These are phyloP conservation scores for Saraca asoca DNA, from an alignment of 331 rosid genomes.

Conservation along the genomic window DNA sequence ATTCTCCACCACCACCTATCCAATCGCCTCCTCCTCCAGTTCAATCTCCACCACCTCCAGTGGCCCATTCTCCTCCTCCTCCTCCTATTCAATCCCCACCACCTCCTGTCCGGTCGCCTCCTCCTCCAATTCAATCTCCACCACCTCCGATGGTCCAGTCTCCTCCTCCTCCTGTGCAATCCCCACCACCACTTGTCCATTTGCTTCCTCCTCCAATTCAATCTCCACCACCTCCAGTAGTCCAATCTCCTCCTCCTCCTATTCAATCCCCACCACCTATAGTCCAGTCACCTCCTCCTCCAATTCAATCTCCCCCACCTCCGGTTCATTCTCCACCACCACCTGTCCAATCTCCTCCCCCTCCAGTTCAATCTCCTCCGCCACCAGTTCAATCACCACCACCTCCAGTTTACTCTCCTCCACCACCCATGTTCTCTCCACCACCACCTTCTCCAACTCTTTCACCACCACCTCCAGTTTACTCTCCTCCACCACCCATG, in stretches of 20 bases:
- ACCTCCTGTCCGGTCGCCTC: not conserved
- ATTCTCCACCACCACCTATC: not conserved
- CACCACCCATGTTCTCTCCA: constrained; percentile 15
- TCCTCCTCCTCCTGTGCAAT: not conserved
- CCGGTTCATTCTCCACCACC: constrained; percentile 1
- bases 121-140: not conserved
- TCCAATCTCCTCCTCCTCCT: not conserved
- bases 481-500: constrained; percentile 27
- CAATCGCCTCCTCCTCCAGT: not conserved
- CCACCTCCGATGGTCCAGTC: not conserved
- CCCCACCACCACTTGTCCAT: not conserved
- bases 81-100: not conserved
- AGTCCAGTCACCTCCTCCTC: not conserved
- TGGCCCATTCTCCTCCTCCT: not conserved
- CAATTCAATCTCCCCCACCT: constrained; percentile 18
- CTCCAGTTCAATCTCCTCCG: constrained; percentile 35
- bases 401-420: constrained; percentile 9
- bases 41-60: not conserved
- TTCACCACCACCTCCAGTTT: constrained; percentile 29
- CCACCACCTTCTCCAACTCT: constrained; percentile 22
- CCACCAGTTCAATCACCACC: constrained; percentile 20
- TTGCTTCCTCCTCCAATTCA: not conserved
- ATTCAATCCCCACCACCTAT: not conserved
- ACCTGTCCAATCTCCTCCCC: constrained; percentile 20
- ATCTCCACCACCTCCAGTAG: not conserved